phyloP scores from a whole-genome alignment of 768 basidiomycete species.

The Dendrothele bispora region DNA sequence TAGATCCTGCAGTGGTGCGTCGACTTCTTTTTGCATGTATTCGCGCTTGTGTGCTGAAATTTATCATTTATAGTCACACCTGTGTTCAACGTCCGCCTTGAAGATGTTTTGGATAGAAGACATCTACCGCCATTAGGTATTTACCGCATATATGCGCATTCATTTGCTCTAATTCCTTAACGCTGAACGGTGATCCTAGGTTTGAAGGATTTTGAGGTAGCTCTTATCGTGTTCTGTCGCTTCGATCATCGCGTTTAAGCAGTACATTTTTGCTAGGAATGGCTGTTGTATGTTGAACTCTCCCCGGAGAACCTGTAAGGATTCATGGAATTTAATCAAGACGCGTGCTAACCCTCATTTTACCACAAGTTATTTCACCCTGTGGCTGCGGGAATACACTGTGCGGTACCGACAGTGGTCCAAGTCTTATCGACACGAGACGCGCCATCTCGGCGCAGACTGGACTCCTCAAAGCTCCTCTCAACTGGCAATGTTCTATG shows the following conservation, averaged over 20 bases:
- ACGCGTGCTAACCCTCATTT: conserved; percentile 11
- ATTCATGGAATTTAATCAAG: too few species aligned
- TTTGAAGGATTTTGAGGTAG: conserved; percentile 68
- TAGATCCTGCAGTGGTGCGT: conserved; percentile 58
- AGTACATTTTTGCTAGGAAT: conserved; percentile 57
- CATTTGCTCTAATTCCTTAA: conserved; percentile 2
- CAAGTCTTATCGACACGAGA: conserved; percentile 19
- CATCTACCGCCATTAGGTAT: conserved; percentile 77
- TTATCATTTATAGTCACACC: conserved; percentile 51
- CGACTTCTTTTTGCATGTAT: not conserved
- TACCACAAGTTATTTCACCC: conserved; percentile 63
- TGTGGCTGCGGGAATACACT: conserved; percentile 79
- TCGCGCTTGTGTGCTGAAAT: not conserved
- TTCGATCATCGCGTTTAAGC: not conserved
- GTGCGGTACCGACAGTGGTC: conserved; percentile 42
- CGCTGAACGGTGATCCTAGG: conserved; percentile 34
- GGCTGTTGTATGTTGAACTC: conserved; percentile 76
- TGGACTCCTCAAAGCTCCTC: conserved; percentile 48
- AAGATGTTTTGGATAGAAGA: conserved; percentile 73
- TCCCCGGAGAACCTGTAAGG: conserved; percentile 73
- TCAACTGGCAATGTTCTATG: conserved; percentile 70
- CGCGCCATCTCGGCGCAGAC: conserved; percentile 28
- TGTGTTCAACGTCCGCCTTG: conserved; percentile 62
- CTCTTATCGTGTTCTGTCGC: not conserved
- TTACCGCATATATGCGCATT: conserved; percentile 12